Percentiles rank a stretch among this genome's conserved stretches.
phyloP scores from a whole-genome alignment of 352 stramenopile species.

The Phytophthora quininea region DNA sequence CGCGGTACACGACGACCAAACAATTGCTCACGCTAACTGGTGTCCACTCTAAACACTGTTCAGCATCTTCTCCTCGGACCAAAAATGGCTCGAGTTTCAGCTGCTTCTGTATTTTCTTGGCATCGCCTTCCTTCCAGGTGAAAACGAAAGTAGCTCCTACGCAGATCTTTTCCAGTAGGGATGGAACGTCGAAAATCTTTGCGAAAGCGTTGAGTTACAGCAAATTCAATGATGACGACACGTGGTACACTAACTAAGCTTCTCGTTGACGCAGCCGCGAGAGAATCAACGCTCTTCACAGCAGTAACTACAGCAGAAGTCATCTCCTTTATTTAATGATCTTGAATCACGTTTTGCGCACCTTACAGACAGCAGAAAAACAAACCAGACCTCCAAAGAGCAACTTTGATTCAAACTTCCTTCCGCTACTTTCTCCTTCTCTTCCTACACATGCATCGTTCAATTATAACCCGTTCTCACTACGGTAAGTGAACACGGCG shows the following conservation, averaged over 20 bases:
- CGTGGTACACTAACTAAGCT: not conserved
- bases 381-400: not conserved
- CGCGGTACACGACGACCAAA: not conserved
- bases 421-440: not conserved
- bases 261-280: not conserved
- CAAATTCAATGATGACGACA: not conserved
- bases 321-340: too few relatives aligned
- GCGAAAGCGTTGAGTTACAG: not conserved
- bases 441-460: not conserved
- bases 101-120: not conserved
- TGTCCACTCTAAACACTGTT: not conserved
- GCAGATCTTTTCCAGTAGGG: not conserved
- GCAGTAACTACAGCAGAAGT: not conserved
- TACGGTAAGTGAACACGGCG: not conserved
- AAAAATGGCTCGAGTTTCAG: not conserved
- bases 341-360: not conserved
- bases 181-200: not conserved
- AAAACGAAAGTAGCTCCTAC: not conserved
- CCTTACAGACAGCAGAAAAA: not conserved
- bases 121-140: not conserved
- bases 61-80: not conserved
- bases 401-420: not conserved
- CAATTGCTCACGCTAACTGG: not conserved
- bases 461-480: not conserved
- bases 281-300: not conserved